These are phyloP conservation scores for Isabelozyma rhagii DNA, from an alignment of 805 yeast species.

Conservation along the genomic window DNA sequence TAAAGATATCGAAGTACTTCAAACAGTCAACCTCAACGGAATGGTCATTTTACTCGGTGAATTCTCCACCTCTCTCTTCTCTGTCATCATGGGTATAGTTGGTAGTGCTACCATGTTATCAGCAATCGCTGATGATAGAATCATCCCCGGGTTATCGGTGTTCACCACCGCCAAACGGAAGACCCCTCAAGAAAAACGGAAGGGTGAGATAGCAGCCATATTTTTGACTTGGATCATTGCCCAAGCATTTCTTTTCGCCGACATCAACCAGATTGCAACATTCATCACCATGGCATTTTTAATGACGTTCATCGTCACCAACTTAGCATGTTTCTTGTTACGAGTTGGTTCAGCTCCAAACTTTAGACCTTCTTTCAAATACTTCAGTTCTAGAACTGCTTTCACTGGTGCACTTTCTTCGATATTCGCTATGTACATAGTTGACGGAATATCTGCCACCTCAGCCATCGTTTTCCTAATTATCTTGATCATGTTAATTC, in stretches of 20 bases:
- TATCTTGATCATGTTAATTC: conserved; percentile 72
- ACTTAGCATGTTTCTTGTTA: conserved; percentile 86
- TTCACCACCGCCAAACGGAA: conserved; percentile 42
- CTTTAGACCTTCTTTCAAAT: conserved; percentile 91
- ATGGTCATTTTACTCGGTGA: conserved; percentile 81
- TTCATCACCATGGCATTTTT: conserved; percentile 95
- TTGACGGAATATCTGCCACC: conserved; percentile 87
- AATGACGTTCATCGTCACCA: conserved; percentile 93
- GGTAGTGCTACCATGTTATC: conserved; percentile 91
- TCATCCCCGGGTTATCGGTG: conserved; percentile 71
- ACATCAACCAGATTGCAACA: conserved; percentile 90
- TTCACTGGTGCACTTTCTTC: conserved; percentile 68
- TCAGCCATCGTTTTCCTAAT: conserved; percentile 64
- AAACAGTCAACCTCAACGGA: conserved; percentile 70
- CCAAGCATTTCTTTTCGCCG: conserved; percentile 82
- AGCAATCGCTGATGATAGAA: conserved; percentile 85
- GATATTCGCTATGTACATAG: conserved; percentile 85
- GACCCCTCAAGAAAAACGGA: conserved; percentile 39
- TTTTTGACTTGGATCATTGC: conserved; percentile 77
- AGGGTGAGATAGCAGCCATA: conserved; percentile 66
- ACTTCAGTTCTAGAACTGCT: conserved; percentile 81
- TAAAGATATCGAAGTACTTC: conserved; percentile 80
- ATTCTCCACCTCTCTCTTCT: conserved; percentile 83
- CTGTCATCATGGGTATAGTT: conserved; percentile 91
- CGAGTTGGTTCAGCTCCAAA: conserved; percentile 95